A percentile compares a stretch with the other conserved stretches of the same genome.
phyloP scores from a whole-genome alignment of 2,329 filamentous ascomycete genomes.

The Fusarium pseudograminearum region DNA sequence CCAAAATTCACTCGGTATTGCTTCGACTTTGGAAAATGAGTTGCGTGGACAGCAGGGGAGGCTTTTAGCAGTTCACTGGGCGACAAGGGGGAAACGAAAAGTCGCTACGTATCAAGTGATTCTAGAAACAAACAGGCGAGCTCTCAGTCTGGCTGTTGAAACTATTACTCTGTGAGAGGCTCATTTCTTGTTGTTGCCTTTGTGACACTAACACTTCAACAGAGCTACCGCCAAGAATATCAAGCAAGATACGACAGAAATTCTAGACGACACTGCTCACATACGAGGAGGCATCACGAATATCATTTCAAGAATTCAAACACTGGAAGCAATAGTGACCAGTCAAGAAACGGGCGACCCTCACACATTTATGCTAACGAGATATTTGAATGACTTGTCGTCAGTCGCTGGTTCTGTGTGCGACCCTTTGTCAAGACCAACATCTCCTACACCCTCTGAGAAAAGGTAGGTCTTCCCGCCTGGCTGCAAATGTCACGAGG shows the following conservation, averaged over 20 bases:
- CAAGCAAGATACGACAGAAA: slow-evolving; percentile 8
- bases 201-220: background rate
- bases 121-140: slow-evolving; percentile 2
- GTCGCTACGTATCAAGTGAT: background rate
- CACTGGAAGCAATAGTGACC: background rate
- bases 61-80: background rate
- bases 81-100: background rate
- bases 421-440: background rate
- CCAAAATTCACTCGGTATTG: background rate
- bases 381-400: slow-evolving; percentile 12
- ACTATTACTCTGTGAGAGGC: slow-evolving; percentile 6
- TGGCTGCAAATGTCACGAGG: background rate
- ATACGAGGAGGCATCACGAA: slow-evolving; percentile 11
- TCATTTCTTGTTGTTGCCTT: no score
- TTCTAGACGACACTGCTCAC: background rate
- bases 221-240: slow-evolving; percentile 8
- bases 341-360: background rate
- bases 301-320: background rate
- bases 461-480: background rate
- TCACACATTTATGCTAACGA: background rate
- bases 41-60: background rate
- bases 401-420: slow-evolving; percentile 13
- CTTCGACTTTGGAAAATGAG: background rate
- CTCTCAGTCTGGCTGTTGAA: slow-evolving; percentile 6
- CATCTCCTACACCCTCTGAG: background rate